These are phyloP conservation scores for Aspergillus biplanus DNA, from an alignment of 495 filamentous ascomycete genomes.

Conservation along the genomic window DNA sequence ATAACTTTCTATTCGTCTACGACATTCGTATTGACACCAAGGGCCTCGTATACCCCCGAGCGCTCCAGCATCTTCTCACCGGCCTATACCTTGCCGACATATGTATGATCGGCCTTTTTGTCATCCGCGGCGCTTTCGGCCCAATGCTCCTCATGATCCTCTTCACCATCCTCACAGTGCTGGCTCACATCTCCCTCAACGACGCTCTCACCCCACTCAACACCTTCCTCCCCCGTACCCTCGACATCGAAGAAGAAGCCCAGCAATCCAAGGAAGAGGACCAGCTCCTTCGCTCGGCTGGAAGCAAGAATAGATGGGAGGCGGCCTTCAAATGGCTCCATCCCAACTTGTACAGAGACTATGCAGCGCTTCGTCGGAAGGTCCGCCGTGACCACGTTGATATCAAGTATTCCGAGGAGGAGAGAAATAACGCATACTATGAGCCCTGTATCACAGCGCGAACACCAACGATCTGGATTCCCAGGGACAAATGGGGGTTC, in stretches of 20 bases:
- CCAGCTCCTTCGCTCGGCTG: slow-evolving; percentile 26
- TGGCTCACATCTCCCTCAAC: slow-evolving; percentile 80
- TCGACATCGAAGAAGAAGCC: slow-evolving; percentile 51
- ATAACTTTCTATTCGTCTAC: slow-evolving; percentile 90
- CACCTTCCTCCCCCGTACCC: slow-evolving; percentile 68
- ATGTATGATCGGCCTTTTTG: slow-evolving; percentile 87
- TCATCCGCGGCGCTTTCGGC: slow-evolving; percentile 66
- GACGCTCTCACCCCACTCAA: slow-evolving; percentile 72
- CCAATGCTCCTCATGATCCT: slow-evolving; percentile 77
- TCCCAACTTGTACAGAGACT: slow-evolving; percentile 75
- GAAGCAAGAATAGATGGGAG: slow-evolving; percentile 15
- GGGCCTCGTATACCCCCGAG: slow-evolving; percentile 83
- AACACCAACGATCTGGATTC: slow-evolving; percentile 70
- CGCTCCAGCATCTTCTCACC: slow-evolving; percentile 82
- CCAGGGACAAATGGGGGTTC: slow-evolving; percentile 66
- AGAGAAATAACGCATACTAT: slow-evolving; percentile 62
- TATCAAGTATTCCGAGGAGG: slow-evolving; percentile 56
- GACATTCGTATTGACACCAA: slow-evolving; percentile 83
- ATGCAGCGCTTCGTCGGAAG: slow-evolving; percentile 66
- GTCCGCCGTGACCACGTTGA: slow-evolving; percentile 63
- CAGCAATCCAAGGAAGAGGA: slow-evolving; percentile 41
- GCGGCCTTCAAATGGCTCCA: slow-evolving; percentile 71
- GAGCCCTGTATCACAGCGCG: slow-evolving; percentile 66
- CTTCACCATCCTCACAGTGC: slow-evolving; percentile 74
- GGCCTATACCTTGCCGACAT: slow-evolving; percentile 83